Evolutionary conservation across 164 flowering plant genomes (phyloP), one percentile per base, ranked within the genome.

Genomic region (Aristolochia fimbriata): DNA sequence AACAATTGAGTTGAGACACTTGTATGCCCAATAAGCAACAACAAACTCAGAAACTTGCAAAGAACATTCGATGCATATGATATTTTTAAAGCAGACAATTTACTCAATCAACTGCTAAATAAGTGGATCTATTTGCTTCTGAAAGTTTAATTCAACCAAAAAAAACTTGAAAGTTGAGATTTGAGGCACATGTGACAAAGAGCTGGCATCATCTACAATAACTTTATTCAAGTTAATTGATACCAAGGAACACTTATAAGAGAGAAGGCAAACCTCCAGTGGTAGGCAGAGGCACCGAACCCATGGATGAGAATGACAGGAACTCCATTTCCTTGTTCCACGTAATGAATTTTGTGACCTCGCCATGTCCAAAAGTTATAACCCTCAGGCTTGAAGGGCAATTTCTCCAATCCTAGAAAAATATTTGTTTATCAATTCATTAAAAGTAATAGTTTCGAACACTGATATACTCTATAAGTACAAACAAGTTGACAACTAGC

Each of bases 201-300:
- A 22, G 20, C 20, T 5, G 16, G 23, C 22, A n/a, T 1, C 2
- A 16, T 15, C 12, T 49, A 17, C 11, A 17, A 17, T n/a, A 19
- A 50, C 12, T n/a, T 16, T 49, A 3, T 14, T n/a, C 22, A 50
- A n/a, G 51, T 49, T 19, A 49, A 49, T 49, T 1, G 22, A 10
- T n/a, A 50, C 22, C 22, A 22, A 19, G 22, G 22, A 49, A n/a
- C 53, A 7, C 3, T 15, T 25, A 15, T 0, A 13, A 25, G 13
- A 37, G 19, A 24, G 45, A 46, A 43, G 14, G 20, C 68, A 55
- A 51, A 93, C 98, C 98, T 93, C 98, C 98, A 90, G 65, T 93
- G 98, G 70, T 80, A 93, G 19, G 86, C 96, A 59, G 97, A 93
- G 74, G 99, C 97, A 25, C 99, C 97, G 74, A 93, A 93, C 0